These are phyloP conservation scores for Dactylellina sp. DNA, from an alignment of 2,329 filamentous ascomycete species.

Conservation along the genomic window DNA sequence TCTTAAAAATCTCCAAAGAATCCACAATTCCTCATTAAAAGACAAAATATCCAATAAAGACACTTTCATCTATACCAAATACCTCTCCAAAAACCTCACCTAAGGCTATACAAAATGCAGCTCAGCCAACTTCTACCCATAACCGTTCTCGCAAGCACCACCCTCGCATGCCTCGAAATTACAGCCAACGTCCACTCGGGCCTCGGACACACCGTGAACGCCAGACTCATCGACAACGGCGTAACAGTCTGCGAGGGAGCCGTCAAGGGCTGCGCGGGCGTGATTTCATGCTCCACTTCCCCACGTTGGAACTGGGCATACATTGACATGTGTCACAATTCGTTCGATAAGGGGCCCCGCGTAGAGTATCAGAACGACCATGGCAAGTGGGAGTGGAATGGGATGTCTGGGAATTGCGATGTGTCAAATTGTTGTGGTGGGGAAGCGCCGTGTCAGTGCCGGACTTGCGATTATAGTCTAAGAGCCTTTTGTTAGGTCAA, in stretches of 20 bases:
- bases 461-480: slow-evolving; percentile 12
- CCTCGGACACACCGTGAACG: slow-evolving; percentile 9
- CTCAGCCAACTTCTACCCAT: slow-evolving; percentile 12
- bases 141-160: neutral
- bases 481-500: slow-evolving; percentile 13
- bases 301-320: slow-evolving; percentile 30
- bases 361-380: slow-evolving; percentile 37
- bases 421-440: slow-evolving; percentile 29
- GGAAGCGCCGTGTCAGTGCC: slow-evolving; percentile 18
- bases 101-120: slow-evolving; percentile 17
- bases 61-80: too few species aligned
- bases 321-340: slow-evolving; percentile 37
- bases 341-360: slow-evolving; percentile 20
- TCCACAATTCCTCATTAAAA: too few species aligned
- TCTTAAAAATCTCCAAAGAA: too few species aligned
- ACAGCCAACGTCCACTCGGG: slow-evolving; percentile 15
- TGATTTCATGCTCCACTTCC: slow-evolving; percentile 25
- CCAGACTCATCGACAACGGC: slow-evolving; percentile 22
- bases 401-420: slow-evolving; percentile 32
- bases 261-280: slow-evolving; percentile 23
- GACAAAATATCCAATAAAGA: neutral
- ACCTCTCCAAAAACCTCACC: too few species aligned
- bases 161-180: slow-evolving; percentile 23
- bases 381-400: slow-evolving; percentile 41
- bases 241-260: slow-evolving; percentile 23